These are phyloP conservation scores for Triticum timopheevii DNA, from an alignment of 176 grass and related monocot genomes.

Conservation along the genomic window DNA sequence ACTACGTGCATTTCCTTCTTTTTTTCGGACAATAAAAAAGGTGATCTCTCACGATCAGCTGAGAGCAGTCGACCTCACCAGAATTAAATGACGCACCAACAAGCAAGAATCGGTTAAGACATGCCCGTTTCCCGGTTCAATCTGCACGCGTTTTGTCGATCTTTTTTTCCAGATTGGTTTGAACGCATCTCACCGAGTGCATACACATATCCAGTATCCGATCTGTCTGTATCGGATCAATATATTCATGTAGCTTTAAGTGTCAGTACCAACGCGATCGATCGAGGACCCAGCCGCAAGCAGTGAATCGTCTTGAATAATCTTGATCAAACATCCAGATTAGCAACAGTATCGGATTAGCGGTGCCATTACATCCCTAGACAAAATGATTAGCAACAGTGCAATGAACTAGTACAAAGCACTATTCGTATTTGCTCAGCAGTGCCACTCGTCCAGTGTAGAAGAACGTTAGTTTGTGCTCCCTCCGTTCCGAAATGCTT, in stretches of 20 bases:
- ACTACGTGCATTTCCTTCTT: no score
- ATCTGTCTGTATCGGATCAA: neutral
- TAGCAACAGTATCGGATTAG: neutral
- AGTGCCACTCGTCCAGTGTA: no score
- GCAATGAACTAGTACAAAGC: neutral
- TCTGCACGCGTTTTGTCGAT: neutral
- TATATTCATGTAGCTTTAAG: neutral
- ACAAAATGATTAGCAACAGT: neutral
- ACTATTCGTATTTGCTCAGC: no score
- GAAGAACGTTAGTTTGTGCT: no score
- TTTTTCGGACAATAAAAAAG: neutral
- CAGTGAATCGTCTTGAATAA: neutral
- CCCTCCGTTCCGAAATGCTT: no score
- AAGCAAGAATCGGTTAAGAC: constrained; percentile 1
- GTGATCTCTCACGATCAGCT: neutral
- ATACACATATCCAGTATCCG: neutral
- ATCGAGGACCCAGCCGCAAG: neutral
- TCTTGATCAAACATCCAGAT: neutral
- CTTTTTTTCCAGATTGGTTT: neutral
- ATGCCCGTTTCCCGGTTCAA: neutral
- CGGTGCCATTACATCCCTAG: neutral
- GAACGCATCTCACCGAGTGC: neutral
- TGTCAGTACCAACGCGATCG: no score
- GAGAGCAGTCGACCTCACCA: no score
- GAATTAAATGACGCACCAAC: neutral